Evolutionary conservation across 164 flowering plant species (phyloP).

Genomic region (Berberis thunbergii): DNA sequence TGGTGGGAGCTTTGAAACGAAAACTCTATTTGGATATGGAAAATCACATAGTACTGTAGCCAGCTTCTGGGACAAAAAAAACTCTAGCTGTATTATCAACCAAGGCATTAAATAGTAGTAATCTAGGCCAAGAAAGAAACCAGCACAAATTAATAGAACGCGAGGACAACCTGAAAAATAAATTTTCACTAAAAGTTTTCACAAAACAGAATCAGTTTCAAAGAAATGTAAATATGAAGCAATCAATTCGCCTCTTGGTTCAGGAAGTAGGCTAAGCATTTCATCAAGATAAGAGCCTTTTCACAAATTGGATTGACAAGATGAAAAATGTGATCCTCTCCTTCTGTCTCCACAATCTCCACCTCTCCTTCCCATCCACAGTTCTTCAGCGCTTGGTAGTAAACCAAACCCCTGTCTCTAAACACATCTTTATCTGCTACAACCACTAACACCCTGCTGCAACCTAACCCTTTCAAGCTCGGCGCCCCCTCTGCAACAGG

Average conservation of each 20-base stretch:
- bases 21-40: too few species aligned
- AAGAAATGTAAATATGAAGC: too few species aligned
- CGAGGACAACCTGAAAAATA: too few species aligned
- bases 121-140: too few species aligned
- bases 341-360: slow-evolving; percentile 13
- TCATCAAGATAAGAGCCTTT: slow-evolving; percentile 8
- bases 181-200: too few species aligned
- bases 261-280: slow-evolving; percentile 10
- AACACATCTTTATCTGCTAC: slow-evolving; percentile 8
- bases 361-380: slow-evolving; percentile 17
- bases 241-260: neutral
- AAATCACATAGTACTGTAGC: too few species aligned
- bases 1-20: slow-evolving; percentile 17
- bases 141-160: too few species aligned
- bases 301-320: slow-evolving; percentile 4
- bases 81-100: too few species aligned
- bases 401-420: slow-evolving; percentile 9
- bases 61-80: too few species aligned
- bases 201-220: too few species aligned
- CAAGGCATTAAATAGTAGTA: too few species aligned
- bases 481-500: neutral
- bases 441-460: slow-evolving; percentile 6
- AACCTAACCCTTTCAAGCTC: slow-evolving; percentile 6
- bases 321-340: slow-evolving; percentile 12
- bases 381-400: slow-evolving; percentile 5